These are phyloP conservation scores for Endoconidiophora polonica DNA, from an alignment of 2,329 filamentous ascomycete species.

Conservation along the genomic window DNA sequence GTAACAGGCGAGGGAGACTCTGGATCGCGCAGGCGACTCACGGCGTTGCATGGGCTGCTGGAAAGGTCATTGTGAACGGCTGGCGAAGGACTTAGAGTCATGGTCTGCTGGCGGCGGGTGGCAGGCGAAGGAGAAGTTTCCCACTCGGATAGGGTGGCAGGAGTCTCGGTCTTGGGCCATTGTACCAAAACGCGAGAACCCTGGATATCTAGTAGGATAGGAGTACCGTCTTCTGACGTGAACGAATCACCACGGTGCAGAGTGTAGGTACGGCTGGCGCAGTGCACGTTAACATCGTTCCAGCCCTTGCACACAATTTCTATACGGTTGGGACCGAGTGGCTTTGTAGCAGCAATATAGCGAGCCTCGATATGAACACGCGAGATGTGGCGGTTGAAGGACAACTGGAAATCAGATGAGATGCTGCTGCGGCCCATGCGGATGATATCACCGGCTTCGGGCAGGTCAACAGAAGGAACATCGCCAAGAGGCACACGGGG, in stretches of 20 bases:
- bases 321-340: constrained; percentile 57
- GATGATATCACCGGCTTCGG: constrained; percentile 63
- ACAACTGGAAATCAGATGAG: constrained; percentile 89
- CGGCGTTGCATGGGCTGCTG: constrained; percentile 5
- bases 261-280: constrained; percentile 73
- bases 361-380: constrained; percentile 81
- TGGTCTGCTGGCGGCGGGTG: neutral
- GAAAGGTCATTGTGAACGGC: neutral
- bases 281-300: constrained; percentile 91
- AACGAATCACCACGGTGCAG: constrained; percentile 79
- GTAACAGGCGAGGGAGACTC: constrained; percentile 21
- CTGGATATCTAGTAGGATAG: constrained; percentile 92
- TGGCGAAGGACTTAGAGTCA: neutral
- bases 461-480: constrained; percentile 68
- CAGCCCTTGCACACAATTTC: constrained; percentile 86
- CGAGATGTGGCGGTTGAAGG: constrained; percentile 81
- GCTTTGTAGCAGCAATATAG: constrained; percentile 54
- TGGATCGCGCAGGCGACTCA: constrained; percentile 4
- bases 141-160: constrained; percentile 52
- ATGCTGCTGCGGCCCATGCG: constrained; percentile 88
- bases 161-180: constrained; percentile 54
- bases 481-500: constrained; percentile 71
- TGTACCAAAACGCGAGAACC: constrained; percentile 76
- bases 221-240: constrained; percentile 68
- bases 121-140: constrained; percentile 37